These are phyloP conservation scores for Hyphopichia burtonii DNA, from an alignment of 1,139 yeast genomes.

Conservation along the genomic window DNA sequence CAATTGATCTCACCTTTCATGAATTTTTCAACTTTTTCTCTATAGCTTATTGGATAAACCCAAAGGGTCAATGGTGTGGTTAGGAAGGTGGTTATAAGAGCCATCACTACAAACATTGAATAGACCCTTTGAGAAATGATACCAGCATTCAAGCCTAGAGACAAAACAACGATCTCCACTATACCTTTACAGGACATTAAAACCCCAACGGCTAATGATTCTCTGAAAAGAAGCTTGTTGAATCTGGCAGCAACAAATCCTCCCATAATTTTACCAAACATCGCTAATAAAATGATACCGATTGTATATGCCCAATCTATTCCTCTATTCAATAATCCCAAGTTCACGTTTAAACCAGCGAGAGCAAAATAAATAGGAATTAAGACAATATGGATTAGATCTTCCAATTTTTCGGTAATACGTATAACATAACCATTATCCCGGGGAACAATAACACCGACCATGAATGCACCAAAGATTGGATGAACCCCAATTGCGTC, in stretches of 20 bases:
- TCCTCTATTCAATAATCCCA: slow-evolving; percentile 61
- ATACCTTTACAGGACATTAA: slow-evolving; percentile 88
- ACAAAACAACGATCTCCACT: slow-evolving; percentile 76
- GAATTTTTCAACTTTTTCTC: slow-evolving; percentile 46
- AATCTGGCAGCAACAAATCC: slow-evolving; percentile 64
- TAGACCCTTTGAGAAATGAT: slow-evolving; percentile 63
- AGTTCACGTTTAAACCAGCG: slow-evolving; percentile 70
- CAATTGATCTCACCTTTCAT: slow-evolving; percentile 41
- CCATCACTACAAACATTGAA: slow-evolving; percentile 83
- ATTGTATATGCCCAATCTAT: slow-evolving; percentile 75
- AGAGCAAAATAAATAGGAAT: slow-evolving; percentile 78
- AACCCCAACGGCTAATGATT: slow-evolving; percentile 73
- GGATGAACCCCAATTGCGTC: slow-evolving; percentile 81
- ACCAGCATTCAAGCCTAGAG: slow-evolving; percentile 68
- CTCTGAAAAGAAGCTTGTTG: slow-evolving; percentile 66
- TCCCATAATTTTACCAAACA: slow-evolving; percentile 64
- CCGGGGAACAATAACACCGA: slow-evolving; percentile 75
- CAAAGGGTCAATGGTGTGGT: slow-evolving; percentile 70
- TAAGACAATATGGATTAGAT: slow-evolving; percentile 64
- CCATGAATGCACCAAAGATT: slow-evolving; percentile 78
- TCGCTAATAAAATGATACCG: slow-evolving; percentile 63
- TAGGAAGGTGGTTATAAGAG: slow-evolving; percentile 67
- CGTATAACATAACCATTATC: slow-evolving; percentile 70
- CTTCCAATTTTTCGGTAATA: slow-evolving; percentile 73
- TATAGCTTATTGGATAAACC: slow-evolving; percentile 59